Percentiles rank a stretch among this genome's conserved stretches.
Conservation (phyloP, 257 asterid species). For the Fraxinus cuspidata region DNA sequence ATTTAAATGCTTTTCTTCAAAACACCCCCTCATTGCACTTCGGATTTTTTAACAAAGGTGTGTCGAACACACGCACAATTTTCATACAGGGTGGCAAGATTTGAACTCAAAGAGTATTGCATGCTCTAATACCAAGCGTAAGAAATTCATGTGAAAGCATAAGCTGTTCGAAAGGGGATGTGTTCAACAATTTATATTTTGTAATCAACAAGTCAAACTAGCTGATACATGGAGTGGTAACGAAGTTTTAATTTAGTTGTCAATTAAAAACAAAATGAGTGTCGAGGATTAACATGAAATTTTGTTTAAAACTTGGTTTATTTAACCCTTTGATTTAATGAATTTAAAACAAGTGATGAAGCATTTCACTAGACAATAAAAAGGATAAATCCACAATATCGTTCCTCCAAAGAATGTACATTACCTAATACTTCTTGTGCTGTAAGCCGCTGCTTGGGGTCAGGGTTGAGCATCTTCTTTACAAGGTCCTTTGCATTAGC, state of each 20-base stretch:
- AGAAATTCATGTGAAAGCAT: too few species aligned
- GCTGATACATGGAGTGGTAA: neutral
- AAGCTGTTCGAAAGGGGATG: too few species aligned
- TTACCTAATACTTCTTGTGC: conserved; percentile 70
- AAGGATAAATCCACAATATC: neutral
- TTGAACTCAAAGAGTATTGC: too few species aligned
- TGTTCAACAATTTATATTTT: too few species aligned
- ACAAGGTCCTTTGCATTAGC: conserved; percentile 69
- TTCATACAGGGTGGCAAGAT: neutral
- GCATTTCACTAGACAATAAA: neutral
- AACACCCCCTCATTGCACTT: neutral
- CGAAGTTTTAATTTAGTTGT: neutral
- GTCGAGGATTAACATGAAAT: neutral
- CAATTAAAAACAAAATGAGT: neutral
- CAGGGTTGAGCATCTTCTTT: conserved; percentile 67
- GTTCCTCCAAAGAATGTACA: neutral
- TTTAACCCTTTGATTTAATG: neutral
- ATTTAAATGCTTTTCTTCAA: neutral
- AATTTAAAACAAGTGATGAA: conserved; percentile 5
- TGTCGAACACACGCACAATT: neutral
- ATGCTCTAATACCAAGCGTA: too few species aligned
- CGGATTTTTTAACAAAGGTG: neutral
- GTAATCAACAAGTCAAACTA: neutral
- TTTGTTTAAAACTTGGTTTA: neutral
- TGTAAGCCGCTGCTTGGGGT: conserved; percentile 55